phyloP scores from a whole-genome alignment of 352 stramenopile genomes.

The Halophytophthora batemanensis region DNA sequence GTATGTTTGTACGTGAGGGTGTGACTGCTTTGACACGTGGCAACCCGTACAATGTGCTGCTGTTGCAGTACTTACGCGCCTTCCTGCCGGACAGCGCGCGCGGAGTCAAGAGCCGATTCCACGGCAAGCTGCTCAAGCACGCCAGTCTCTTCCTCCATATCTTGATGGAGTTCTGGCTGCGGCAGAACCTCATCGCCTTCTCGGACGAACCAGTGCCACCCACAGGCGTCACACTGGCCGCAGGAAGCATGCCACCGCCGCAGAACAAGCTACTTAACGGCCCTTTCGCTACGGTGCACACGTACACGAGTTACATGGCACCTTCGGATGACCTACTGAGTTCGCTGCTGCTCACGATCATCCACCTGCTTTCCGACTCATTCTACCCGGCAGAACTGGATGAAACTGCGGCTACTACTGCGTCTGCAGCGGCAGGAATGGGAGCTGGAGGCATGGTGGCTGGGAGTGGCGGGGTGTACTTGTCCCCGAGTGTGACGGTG shows the following conservation, averaged over 20 bases:
- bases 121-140: conserved; percentile 71
- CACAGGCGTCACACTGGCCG: conserved; percentile 10
- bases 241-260: conserved; percentile 13
- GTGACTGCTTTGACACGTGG: conserved; percentile 57
- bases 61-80: conserved; percentile 77
- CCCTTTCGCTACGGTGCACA: conserved; percentile 74
- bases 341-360: conserved; percentile 77
- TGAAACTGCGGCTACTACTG: conserved; percentile 18
- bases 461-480: conserved; percentile 49
- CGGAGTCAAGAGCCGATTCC: conserved; percentile 69
- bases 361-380: conserved; percentile 78
- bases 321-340: conserved; percentile 81
- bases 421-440: conserved; percentile 6
- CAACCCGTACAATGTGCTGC: conserved; percentile 83
- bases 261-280: conserved; percentile 40
- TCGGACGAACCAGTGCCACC: conserved; percentile 48
- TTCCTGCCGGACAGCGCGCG: conserved; percentile 69
- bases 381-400: conserved; percentile 64
- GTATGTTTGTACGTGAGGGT: conserved; percentile 66
- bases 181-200: conserved; percentile 87
- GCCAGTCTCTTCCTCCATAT: conserved; percentile 84
- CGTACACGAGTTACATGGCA: conserved; percentile 81
- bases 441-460: conserved; percentile 17
- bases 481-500: conserved; percentile 73
- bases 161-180: conserved; percentile 86